Percentiles rank a stretch among this genome's conserved stretches.
Evolutionary conservation across 139 green algal species (phyloP).

Genomic region (Chara braunii): DNA sequence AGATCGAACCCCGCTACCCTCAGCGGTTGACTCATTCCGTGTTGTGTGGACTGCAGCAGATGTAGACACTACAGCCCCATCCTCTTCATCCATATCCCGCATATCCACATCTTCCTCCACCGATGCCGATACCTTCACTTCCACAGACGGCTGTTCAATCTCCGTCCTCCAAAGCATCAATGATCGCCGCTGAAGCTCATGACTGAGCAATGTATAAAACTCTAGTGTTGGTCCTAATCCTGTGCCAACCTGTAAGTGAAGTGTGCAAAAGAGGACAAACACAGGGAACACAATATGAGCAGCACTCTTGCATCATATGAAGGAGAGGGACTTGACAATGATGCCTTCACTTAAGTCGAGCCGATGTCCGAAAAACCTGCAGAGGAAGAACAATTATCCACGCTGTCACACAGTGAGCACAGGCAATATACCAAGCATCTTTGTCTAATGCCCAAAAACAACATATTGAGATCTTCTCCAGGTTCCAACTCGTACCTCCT

Average conservation of each 20-base stretch:
- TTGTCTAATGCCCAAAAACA: too few relatives aligned
- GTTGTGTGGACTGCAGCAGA: background rate
- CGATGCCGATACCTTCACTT: background rate
- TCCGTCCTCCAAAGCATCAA: constrained; percentile 82
- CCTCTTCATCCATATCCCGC: constrained; percentile 13
- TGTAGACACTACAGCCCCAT: background rate
- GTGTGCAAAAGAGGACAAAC: background rate
- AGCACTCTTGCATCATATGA: background rate
- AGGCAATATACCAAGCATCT: too few relatives aligned
- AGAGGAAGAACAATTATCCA: too few relatives aligned
- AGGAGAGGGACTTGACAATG: constrained; percentile 1
- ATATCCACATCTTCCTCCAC: constrained; percentile 2
- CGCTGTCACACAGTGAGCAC: too few relatives aligned
- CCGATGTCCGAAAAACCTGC: too few relatives aligned
- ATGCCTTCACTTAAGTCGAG: too few relatives aligned
- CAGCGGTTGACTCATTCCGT: background rate
- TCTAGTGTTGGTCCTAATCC: constrained; percentile 93
- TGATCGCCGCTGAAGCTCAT: constrained; percentile 72
- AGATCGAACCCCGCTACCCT: constrained; percentile 5
- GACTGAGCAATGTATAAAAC: constrained; percentile 91
- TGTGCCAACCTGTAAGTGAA: constrained; percentile 71
- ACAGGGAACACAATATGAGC: background rate
- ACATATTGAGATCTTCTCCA: too few relatives aligned
- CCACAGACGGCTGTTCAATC: background rate
- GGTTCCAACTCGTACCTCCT: too few relatives aligned